Evolutionary conservation across 805 yeast species (phyloP).

Genomic region (Saturnispora dispora): DNA sequence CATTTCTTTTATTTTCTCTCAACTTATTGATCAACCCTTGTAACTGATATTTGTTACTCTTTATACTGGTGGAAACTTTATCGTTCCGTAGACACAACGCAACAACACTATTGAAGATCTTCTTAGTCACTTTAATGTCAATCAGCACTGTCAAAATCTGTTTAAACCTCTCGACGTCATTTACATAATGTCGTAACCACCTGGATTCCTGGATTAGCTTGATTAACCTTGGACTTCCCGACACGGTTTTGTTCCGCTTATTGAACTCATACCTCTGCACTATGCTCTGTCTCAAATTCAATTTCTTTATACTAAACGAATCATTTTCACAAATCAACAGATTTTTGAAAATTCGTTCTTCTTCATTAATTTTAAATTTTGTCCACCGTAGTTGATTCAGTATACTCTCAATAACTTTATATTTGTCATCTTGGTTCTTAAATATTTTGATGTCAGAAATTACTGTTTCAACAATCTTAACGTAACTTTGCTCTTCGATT

Average conservation of each 20-base stretch:
- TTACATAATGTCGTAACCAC: conserved; percentile 9
- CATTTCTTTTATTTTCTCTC: background rate
- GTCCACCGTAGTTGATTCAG: conserved; percentile 5
- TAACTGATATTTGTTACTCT: background rate
- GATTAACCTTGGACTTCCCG: background rate
- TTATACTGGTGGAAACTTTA: background rate
- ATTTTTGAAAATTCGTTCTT: background rate
- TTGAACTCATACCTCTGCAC: conserved; percentile 4
- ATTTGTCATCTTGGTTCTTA: background rate
- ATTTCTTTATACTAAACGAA: background rate
- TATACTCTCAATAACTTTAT: background rate
- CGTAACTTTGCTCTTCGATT: background rate
- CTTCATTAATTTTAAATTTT: background rate
- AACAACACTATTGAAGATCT: background rate
- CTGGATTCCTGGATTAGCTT: conserved; percentile 1
- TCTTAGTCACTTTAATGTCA: background rate
- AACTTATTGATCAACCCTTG: background rate
- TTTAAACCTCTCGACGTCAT: conserved; percentile 5
- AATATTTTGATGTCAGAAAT: background rate
- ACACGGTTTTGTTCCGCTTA: background rate
- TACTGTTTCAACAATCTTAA: background rate
- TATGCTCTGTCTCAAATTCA: conserved; percentile 5
- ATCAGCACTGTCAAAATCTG: conserved; percentile 1
- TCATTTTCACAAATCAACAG: background rate
- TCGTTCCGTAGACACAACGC: background rate